Percentiles rank a stretch among this genome's conserved stretches.
phyloP scores from a whole-genome alignment of 2,329 filamentous ascomycete species.

The Colletotrichum neosansevieriae region DNA sequence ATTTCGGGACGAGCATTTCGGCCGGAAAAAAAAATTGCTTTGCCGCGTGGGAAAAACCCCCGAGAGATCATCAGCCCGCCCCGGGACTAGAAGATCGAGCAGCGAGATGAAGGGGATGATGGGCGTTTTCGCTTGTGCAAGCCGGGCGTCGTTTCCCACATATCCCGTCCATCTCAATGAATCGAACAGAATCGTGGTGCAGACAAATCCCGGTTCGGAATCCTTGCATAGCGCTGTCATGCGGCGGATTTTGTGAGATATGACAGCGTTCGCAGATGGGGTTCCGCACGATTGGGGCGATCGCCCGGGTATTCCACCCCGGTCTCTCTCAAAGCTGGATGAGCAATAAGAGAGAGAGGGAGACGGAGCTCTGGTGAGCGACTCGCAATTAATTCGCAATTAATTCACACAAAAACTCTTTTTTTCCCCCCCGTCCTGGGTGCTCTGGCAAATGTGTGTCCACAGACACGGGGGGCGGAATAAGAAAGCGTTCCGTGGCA shows the following conservation, averaged over 20 bases:
- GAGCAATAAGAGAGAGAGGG: not conserved
- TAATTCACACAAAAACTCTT: not conserved
- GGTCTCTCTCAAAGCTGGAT: not conserved
- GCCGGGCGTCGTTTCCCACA: not conserved
- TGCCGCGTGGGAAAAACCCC: not conserved
- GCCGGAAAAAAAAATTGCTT: not conserved
- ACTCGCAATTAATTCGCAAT: not conserved
- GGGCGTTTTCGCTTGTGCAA: conserved; percentile 1
- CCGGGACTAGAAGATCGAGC: not conserved
- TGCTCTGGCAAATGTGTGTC: conserved; percentile 11
- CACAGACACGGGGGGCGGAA: conserved; percentile 21
- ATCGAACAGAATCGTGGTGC: not conserved
- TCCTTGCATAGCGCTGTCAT: conserved; percentile 30
- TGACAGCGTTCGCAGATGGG: conserved; percentile 26
- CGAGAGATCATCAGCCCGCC: not conserved
- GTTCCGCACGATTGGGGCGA: conserved; percentile 37
- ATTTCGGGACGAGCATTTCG: not conserved
- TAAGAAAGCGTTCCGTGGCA: conserved; percentile 31
- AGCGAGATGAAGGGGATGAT: conserved; percentile 21
- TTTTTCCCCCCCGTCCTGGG: not conserved
- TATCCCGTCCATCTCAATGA: conserved; percentile 1
- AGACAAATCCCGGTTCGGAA: not conserved
- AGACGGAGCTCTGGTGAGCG: not conserved
- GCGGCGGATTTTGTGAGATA: conserved; percentile 24
- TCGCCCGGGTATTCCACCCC: conserved; percentile 36